Evolutionary conservation across 768 basidiomycete species (phyloP), one percentile per base, ranked within the genome.

Genomic region (Cyclocybe cylindracea): DNA sequence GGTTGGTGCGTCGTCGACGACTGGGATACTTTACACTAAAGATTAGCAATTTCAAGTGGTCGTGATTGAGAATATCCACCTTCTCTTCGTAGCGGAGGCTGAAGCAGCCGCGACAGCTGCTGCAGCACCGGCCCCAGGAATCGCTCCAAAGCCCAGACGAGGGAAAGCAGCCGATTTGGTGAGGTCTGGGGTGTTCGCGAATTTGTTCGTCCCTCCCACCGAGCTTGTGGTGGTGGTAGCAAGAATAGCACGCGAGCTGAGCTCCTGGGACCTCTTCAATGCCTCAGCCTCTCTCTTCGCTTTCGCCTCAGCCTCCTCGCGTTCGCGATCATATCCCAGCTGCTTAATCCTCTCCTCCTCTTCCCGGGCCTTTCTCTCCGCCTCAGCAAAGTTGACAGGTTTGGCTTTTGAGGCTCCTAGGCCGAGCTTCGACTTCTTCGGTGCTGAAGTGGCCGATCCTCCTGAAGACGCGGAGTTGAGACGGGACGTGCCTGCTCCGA

Each of bases 331-430:
- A 64, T 98, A 97, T 0, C 95, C 96, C 13, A 97, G 80, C 59
- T 94, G 85, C 66, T 91, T 89, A 67, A 94, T 83, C 51, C 94
- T 80, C 69, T 95, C 95, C 19, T 93, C 94, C 66, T 98, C 97
- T 62, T 94, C 95, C 24, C 80, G 66, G 0, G 97, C 97, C 59
- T 88, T 89, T 29, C 87, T 78, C 68, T 98, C 95, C 0, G 94
- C 97, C 60, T 93, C 93, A 14, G 89, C 97, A 66, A 99, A 99
- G 70, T 98, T 86, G 58, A 98, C 86, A 1, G 89, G 81, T 6
- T 83, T 86, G 0, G 93, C 82, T 67, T 93, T 95, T 65, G 89
- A 88, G 7, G 95, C 97, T 10, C 96, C 95, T 1, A 94, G 79
- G 24, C 90, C 91, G 10, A 89, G 78, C 61, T 87, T 87, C 7